phyloP scores from a whole-genome alignment of 768 basidiomycete genomes.

The Cubamyces sp. region DNA sequence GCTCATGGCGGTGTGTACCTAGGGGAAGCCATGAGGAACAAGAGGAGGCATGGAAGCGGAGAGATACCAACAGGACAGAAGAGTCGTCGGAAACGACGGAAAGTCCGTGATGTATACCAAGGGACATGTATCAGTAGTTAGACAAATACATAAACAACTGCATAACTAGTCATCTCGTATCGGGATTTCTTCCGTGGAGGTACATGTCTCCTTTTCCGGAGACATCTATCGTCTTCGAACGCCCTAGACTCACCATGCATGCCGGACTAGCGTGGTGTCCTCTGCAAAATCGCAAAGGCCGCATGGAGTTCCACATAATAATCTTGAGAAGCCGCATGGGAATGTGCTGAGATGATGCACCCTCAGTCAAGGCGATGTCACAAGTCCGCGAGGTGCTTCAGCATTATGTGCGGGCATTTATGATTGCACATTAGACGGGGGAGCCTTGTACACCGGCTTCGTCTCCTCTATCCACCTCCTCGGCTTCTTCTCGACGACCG shows the following conservation, averaged over 20 bases:
- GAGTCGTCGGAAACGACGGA: slow-evolving; percentile 6
- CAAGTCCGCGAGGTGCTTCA: not conserved
- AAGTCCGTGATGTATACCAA: slow-evolving; percentile 16
- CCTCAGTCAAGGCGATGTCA: too few species aligned
- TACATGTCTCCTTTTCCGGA: too few species aligned
- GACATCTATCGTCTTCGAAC: too few species aligned
- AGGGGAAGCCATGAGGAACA: slow-evolving; percentile 70
- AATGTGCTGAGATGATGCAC: too few species aligned
- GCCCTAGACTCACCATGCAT: too few species aligned
- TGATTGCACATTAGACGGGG: slow-evolving; percentile 16
- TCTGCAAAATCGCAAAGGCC: too few species aligned
- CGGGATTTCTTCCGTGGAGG: too few species aligned
- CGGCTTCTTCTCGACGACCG: slow-evolving; percentile 62
- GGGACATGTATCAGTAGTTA: slow-evolving; percentile 14
- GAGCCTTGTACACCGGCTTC: slow-evolving; percentile 25
- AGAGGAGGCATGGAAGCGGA: slow-evolving; percentile 54
- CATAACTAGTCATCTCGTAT: too few species aligned
- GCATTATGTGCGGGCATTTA: slow-evolving; percentile 10
- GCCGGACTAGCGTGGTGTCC: too few species aligned
- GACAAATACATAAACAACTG: slow-evolving; percentile 4
- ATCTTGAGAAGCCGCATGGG: too few species aligned
- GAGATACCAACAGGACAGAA: slow-evolving; percentile 27
- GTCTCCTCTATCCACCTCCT: slow-evolving; percentile 85
- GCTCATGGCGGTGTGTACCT: not conserved
- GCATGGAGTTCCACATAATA: too few species aligned